These are phyloP conservation scores for Helianthus tuberosus DNA, from an alignment of 129 eudicot genomes.

Conservation along the genomic window DNA sequence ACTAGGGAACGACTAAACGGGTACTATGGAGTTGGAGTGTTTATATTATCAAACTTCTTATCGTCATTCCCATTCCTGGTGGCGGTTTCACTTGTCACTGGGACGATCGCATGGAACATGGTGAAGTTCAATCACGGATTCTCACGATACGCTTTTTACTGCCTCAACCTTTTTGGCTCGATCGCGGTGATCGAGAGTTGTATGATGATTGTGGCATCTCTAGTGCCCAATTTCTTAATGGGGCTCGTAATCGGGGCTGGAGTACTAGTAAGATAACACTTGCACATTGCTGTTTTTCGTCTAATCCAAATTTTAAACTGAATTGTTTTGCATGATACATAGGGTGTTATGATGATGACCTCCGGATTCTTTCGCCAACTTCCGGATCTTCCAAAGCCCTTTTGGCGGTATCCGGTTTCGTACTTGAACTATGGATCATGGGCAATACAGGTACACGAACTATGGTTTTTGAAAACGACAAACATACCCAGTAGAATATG, in stretches of 20 bases:
- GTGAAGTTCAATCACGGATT: constrained; percentile 61
- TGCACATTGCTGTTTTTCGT: neutral
- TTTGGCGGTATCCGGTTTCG: constrained; percentile 89
- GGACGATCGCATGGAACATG: constrained; percentile 68
- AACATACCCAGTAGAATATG: too few species aligned
- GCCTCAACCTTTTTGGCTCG: constrained; percentile 63
- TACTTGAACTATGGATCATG: constrained; percentile 74
- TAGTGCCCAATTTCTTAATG: constrained; percentile 79
- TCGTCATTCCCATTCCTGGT: constrained; percentile 79
- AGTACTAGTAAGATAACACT: constrained; percentile 50
- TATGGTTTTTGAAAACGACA: too few species aligned
- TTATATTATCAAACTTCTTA: constrained; percentile 64
- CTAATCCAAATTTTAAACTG: neutral
- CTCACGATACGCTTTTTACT: constrained; percentile 55
- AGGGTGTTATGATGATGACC: constrained; percentile 94
- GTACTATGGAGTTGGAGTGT: constrained; percentile 75
- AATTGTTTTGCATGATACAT: constrained; percentile 13
- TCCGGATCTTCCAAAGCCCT: constrained; percentile 75
- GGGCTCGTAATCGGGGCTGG: constrained; percentile 83
- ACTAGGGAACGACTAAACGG: constrained; percentile 69
- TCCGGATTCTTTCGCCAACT: constrained; percentile 84
- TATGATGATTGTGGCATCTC: constrained; percentile 86
- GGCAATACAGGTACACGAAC: constrained; percentile 64
- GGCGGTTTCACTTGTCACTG: constrained; percentile 55
- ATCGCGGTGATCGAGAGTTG: constrained; percentile 80